Conservation (phyloP, 768 basidiomycete species). For the Serendipita sp. region DNA sequence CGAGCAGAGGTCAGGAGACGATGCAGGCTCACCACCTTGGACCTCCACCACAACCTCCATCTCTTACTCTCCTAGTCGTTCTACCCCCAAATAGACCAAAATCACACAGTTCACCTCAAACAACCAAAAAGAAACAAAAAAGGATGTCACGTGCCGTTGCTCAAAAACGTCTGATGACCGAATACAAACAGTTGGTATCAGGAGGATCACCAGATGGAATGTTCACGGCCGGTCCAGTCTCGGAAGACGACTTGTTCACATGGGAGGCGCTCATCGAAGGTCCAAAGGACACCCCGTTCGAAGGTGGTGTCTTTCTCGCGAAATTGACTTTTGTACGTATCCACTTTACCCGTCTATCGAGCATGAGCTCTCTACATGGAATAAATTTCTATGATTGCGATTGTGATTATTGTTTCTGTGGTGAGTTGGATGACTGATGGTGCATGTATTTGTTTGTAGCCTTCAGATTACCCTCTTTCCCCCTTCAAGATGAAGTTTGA, state of each 20-base stretch:
- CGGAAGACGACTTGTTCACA: slow-evolving; percentile 86
- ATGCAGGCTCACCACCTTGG: no score
- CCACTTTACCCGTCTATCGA: no score
- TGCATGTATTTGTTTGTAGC: slow-evolving; percentile 44
- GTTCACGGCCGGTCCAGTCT: slow-evolving; percentile 90
- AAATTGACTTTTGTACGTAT: slow-evolving; percentile 76
- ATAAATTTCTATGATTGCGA: background rate
- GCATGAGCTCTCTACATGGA: slow-evolving; percentile 4
- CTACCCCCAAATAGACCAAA: no score
- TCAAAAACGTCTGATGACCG: slow-evolving; percentile 76
- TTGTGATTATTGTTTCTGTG: no score
- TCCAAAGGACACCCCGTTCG: slow-evolving; percentile 90
- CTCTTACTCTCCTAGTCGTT: no score
- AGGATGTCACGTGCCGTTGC: slow-evolving; percentile 42
- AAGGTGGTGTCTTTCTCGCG: slow-evolving; percentile 89
- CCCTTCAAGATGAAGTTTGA: slow-evolving; percentile 99
- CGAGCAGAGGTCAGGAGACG: no score
- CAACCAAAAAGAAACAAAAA: background rate
- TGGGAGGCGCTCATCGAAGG: slow-evolving; percentile 94
- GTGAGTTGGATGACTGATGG: no score
- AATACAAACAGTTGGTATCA: slow-evolving; percentile 74
- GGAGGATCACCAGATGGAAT: slow-evolving; percentile 78
- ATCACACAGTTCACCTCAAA: no score
- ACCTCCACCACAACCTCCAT: no score
- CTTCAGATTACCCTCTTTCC: slow-evolving; percentile 86